These are phyloP conservation scores for Baorangia bicolor DNA, from an alignment of 768 basidiomycete species.

Conservation along the genomic window DNA sequence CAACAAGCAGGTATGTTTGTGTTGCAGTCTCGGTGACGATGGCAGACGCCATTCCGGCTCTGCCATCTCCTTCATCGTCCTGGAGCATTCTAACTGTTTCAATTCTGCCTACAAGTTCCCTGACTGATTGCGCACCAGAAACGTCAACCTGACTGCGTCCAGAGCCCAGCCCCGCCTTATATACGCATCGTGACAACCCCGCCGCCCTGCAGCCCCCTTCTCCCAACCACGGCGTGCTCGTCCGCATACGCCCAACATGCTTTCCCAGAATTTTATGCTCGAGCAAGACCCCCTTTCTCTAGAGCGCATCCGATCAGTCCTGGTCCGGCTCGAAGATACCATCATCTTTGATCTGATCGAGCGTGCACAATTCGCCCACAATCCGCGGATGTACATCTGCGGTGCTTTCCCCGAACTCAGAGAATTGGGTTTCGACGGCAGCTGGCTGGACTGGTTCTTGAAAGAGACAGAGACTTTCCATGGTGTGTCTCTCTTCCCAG, in stretches of 20 bases:
- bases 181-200: neutral
- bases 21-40: neutral
- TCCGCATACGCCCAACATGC: constrained; percentile 37
- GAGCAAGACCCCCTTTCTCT: constrained; percentile 77
- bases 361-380: constrained; percentile 94
- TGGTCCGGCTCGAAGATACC: constrained; percentile 93
- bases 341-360: constrained; percentile 99
- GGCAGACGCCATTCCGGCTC: neutral
- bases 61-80: neutral
- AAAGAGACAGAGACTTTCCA: constrained; percentile 94
- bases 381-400: constrained; percentile 81
- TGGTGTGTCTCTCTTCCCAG: constrained; percentile 50
- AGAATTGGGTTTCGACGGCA: constrained; percentile 73
- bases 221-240: constrained; percentile 15
- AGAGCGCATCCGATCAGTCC: constrained; percentile 83
- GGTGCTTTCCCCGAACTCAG: constrained; percentile 78
- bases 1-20: neutral
- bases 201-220: neutral
- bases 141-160: neutral
- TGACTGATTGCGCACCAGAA: neutral
- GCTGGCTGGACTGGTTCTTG: constrained; percentile 98
- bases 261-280: constrained; percentile 66
- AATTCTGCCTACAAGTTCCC: neutral
- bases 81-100: no score
- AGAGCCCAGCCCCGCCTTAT: constrained; percentile 10